phyloP scores from a whole-genome alignment of 768 basidiomycete species.

The Sporobolomyces phaffii region DNA sequence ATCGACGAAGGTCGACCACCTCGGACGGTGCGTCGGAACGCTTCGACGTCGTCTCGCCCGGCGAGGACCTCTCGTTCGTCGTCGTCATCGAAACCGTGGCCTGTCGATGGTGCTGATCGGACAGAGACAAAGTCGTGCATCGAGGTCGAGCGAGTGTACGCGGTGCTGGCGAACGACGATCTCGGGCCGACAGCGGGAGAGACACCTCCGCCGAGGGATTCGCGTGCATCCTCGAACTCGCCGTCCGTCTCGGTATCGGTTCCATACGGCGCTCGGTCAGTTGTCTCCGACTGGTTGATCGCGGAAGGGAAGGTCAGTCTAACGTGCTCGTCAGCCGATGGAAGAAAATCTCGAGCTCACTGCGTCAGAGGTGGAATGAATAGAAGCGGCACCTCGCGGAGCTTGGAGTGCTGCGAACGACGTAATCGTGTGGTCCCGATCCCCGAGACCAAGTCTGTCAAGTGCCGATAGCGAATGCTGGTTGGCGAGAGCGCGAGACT shows the following conservation, averaged over 20 bases:
- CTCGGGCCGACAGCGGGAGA: slow-evolving; percentile 14
- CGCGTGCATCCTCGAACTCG: slow-evolving; percentile 43
- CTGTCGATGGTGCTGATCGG: slow-evolving; percentile 15
- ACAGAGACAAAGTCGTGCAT: slow-evolving; percentile 33
- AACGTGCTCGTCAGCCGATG: not conserved
- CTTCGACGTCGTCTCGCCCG: not conserved
- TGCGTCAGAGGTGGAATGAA: slow-evolving; percentile 10
- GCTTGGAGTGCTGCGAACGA: slow-evolving; percentile 15
- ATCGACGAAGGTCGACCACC: slow-evolving; percentile 4
- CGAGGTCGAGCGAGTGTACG: slow-evolving; percentile 24
- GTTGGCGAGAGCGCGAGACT: slow-evolving; percentile 29
- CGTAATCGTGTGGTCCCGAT: slow-evolving; percentile 22
- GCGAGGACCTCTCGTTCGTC: slow-evolving; percentile 15
- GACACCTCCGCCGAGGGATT: slow-evolving; percentile 38
- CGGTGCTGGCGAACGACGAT: slow-evolving; percentile 19
- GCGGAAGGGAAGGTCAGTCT: not conserved
- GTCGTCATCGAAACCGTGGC: slow-evolving; percentile 4
- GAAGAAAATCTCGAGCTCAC: not conserved
- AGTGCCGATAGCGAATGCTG: slow-evolving; percentile 25
- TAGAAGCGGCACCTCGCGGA: slow-evolving; percentile 6
- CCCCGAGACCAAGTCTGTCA: not conserved
- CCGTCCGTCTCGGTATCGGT: slow-evolving; percentile 39
- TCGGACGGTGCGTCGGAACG: slow-evolving; percentile 19
- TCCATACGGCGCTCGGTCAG: slow-evolving; percentile 4
- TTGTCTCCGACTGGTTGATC: not conserved